A percentile compares a stretch with the other conserved stretches of the same genome.
Conservation (phyloP, 2,329 filamentous ascomycete species). For the Fusarium succisae region DNA sequence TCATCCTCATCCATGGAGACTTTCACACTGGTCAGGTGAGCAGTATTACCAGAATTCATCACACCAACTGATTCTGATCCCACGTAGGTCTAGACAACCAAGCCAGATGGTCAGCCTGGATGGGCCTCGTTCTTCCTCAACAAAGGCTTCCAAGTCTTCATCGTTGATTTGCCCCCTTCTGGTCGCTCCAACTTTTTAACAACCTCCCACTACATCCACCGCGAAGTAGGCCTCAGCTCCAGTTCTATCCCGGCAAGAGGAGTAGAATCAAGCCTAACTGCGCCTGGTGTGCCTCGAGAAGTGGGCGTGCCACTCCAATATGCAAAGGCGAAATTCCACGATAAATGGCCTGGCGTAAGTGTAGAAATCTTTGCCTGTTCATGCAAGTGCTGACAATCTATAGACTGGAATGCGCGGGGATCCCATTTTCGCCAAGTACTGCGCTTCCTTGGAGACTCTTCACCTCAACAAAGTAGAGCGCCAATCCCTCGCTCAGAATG, state of each 20-base stretch:
- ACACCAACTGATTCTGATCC: background rate
- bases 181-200: slow-evolving; percentile 49
- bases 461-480: slow-evolving; percentile 41
- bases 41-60: background rate
- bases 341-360: slow-evolving; percentile 52
- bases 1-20: slow-evolving; percentile 51
- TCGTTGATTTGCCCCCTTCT: slow-evolving; percentile 54
- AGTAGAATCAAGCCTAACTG: slow-evolving; percentile 48
- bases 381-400: background rate
- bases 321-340: slow-evolving; percentile 45
- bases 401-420: slow-evolving; percentile 54
- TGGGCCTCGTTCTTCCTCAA: slow-evolving; percentile 57
- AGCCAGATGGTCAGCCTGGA: slow-evolving; percentile 56
- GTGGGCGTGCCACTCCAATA: slow-evolving; percentile 16
- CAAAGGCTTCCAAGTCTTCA: slow-evolving; percentile 54
- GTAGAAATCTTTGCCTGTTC: rapidly evolving
- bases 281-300: slow-evolving; percentile 31
- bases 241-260: slow-evolving; percentile 28
- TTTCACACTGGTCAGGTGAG: slow-evolving; percentile 48
- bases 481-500: slow-evolving; percentile 46
- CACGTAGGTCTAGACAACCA: slow-evolving; percentile 53
- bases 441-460: slow-evolving; percentile 53
- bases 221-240: slow-evolving; percentile 31
- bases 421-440: slow-evolving; percentile 59
- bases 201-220: slow-evolving; percentile 27